Percentiles rank a stretch among this genome's conserved stretches.
These are phyloP conservation scores for Colletotrichum cordylinicola DNA, from an alignment of 2,329 filamentous ascomycete species.

Conservation along the genomic window DNA sequence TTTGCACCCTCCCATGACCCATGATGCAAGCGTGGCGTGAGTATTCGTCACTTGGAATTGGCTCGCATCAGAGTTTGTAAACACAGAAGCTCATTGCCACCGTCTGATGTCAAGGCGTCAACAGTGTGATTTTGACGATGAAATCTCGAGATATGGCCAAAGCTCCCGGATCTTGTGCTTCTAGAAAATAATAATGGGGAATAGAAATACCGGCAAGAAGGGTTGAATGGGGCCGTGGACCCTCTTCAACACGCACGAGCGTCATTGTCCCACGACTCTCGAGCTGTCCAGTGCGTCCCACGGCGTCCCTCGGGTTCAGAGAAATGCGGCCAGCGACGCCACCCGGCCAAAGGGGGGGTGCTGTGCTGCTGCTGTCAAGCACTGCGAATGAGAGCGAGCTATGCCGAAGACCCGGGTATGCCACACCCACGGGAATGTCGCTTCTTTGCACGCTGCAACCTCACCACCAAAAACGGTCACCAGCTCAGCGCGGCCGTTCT, in stretches of 20 bases:
- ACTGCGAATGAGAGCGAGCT: neutral
- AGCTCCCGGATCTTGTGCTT: slow-evolving; percentile 21
- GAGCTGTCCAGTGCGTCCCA: slow-evolving; percentile 7
- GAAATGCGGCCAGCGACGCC: slow-evolving; percentile 10
- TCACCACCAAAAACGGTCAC: slow-evolving; percentile 5
- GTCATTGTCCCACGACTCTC: slow-evolving; percentile 23
- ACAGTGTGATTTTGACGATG: neutral
- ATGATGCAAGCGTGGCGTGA: slow-evolving; percentile 24
- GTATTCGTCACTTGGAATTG: slow-evolving; percentile 9
- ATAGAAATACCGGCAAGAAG: slow-evolving; percentile 23
- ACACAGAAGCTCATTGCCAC: neutral
- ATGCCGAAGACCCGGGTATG: slow-evolving; percentile 15
- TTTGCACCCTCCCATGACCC: slow-evolving; percentile 8
- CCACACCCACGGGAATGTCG: slow-evolving; percentile 5
- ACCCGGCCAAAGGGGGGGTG: neutral
- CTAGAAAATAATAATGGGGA: slow-evolving; percentile 25
- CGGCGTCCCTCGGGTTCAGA: slow-evolving; percentile 16
- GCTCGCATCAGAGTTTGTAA: neutral
- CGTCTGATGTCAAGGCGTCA: slow-evolving; percentile 5
- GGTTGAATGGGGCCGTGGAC: slow-evolving; percentile 24
- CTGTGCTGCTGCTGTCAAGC: neutral
- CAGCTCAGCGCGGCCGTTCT: slow-evolving; percentile 1
- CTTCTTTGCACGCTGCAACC: slow-evolving; percentile 16
- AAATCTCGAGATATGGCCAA: slow-evolving; percentile 21
- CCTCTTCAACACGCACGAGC: slow-evolving; percentile 18